These are phyloP conservation scores for Porcisia hertigi DNA, from an alignment of 208 protist genomes.

Conservation along the genomic window DNA sequence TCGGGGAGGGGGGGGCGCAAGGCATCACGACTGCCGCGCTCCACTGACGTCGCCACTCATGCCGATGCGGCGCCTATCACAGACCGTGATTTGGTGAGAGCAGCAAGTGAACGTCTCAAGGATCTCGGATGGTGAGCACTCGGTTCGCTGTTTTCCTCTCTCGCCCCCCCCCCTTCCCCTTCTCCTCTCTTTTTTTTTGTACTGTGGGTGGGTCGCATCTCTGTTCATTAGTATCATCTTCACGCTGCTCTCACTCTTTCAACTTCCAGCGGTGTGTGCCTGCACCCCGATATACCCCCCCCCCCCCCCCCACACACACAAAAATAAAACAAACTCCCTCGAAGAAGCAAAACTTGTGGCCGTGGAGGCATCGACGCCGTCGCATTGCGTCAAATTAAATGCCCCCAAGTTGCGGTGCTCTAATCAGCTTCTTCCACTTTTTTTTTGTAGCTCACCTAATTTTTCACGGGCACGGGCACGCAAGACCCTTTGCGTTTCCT, in stretches of 20 bases:
- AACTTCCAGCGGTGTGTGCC: not conserved
- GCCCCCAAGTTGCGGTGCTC: too few species aligned
- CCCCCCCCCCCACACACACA: not conserved
- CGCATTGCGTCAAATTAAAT: too few species aligned
- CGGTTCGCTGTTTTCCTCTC: too few species aligned
- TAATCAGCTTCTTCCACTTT: too few species aligned
- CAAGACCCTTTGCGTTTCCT: not conserved
- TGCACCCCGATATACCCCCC: too few species aligned
- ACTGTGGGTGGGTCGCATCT: not conserved
- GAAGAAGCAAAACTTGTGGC: too few species aligned
- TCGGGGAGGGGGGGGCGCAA: not conserved
- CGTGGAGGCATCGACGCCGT: too few species aligned
- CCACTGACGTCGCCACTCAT: not conserved
- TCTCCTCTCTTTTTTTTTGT: not conserved
- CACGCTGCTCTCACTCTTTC: not conserved
- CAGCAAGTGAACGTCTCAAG: slow-evolving; percentile 31
- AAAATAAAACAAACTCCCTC: too few species aligned
- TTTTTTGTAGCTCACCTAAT: not conserved
- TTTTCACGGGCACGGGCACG: not conserved
- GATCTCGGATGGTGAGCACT: slow-evolving; percentile 37
- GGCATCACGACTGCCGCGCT: not conserved
- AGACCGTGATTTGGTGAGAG: slow-evolving; percentile 30
- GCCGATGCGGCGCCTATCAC: not conserved
- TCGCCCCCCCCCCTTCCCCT: not conserved
- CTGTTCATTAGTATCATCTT: not conserved